Evolutionary conservation across 495 filamentous ascomycete species (phyloP).

Genomic region (Penicillium nucicola): DNA sequence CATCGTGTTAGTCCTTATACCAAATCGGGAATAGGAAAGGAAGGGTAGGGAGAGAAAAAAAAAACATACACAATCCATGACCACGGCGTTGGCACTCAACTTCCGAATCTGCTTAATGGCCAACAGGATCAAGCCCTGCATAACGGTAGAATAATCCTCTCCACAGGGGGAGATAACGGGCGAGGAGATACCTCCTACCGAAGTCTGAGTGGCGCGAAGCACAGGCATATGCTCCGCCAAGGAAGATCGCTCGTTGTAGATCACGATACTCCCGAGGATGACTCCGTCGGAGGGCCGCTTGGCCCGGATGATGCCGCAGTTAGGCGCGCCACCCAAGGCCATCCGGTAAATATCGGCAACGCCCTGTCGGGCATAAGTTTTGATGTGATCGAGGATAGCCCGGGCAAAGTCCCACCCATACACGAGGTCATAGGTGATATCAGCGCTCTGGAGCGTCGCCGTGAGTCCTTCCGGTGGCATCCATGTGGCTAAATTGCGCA

Average conservation of each 20-base stretch:
- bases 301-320: constrained; percentile 79
- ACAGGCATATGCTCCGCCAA: constrained; percentile 70
- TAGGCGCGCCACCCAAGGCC: constrained; percentile 66
- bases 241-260: constrained; percentile 66
- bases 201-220: constrained; percentile 46
- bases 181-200: constrained; percentile 71
- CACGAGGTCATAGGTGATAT: constrained; percentile 63
- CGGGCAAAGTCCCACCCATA: constrained; percentile 76
- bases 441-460: constrained; percentile 64
- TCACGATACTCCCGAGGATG: constrained; percentile 77
- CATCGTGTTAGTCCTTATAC: constrained; percentile 17
- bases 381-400: constrained; percentile 70
- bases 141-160: constrained; percentile 64
- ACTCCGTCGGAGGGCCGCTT: constrained; percentile 64
- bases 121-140: constrained; percentile 79
- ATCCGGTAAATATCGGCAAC: constrained; percentile 79
- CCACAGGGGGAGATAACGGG: constrained; percentile 70
- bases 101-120: constrained; percentile 80
- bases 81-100: constrained; percentile 63
- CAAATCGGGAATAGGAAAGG: not conserved
- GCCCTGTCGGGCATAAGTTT: constrained; percentile 71
- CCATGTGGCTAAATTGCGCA: constrained; percentile 69
- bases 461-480: constrained; percentile 69
- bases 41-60: not conserved
- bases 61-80: constrained; percentile 71